phyloP scores from a whole-genome alignment of 345 rosid genomes.

The Arabis alpina region DNA sequence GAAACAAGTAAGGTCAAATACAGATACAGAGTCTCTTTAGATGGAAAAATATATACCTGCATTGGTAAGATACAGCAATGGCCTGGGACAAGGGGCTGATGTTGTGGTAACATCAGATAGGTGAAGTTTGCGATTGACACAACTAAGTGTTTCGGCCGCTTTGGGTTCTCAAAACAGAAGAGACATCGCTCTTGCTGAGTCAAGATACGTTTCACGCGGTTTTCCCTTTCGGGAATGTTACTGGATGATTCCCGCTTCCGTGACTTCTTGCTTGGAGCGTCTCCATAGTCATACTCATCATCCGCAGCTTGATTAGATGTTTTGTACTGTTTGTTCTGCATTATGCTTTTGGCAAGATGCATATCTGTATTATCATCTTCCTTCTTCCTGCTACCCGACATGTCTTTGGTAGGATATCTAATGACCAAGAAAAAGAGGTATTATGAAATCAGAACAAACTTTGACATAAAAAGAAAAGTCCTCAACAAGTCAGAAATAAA shows the following conservation, averaged over 20 bases:
- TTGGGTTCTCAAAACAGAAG: conserved; percentile 93
- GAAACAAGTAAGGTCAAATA: not conserved
- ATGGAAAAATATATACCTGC: conserved; percentile 55
- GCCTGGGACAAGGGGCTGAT: conserved; percentile 78
- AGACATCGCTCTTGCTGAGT: conserved; percentile 96
- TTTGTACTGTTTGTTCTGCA: conserved; percentile 71
- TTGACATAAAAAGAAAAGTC: not conserved
- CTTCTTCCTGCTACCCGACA: conserved; percentile 51
- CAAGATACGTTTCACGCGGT: conserved; percentile 57
- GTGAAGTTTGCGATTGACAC: conserved; percentile 91
- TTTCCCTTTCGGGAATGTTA: conserved; percentile 46
- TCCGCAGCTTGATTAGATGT: conserved; percentile 72
- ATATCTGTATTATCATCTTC: conserved; percentile 74
- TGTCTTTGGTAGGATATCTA: conserved; percentile 49
- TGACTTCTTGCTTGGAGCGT: conserved; percentile 64
- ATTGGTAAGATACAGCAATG: conserved; percentile 88
- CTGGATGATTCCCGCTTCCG: conserved; percentile 47
- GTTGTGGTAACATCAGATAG: conserved; percentile 82
- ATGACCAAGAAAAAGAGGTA: conserved; percentile 4
- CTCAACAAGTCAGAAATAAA: not conserved
- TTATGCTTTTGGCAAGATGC: conserved; percentile 74
- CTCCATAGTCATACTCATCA: conserved; percentile 92
- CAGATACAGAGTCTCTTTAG: not conserved
- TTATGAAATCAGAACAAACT: not conserved
- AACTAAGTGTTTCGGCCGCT: conserved; percentile 79